Percentiles rank a stretch among this genome's conserved stretches.
Evolutionary conservation across 345 rosid species (phyloP).

Genomic region (Arabidopsis suecica): DNA sequence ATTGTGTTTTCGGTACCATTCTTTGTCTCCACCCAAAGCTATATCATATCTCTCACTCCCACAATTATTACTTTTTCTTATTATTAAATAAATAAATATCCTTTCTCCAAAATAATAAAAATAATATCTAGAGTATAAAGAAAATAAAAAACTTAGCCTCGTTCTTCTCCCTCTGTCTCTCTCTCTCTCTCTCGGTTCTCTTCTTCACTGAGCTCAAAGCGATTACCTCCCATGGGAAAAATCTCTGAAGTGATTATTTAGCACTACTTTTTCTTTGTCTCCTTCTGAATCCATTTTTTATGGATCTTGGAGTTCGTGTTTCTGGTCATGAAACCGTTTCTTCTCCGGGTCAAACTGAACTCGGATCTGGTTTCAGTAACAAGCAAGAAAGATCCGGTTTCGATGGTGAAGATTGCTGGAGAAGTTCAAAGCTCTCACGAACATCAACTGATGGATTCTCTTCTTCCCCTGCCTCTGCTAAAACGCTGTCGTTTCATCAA

Average conservation of each 20-base stretch:
- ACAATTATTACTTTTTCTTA: constrained; percentile 38
- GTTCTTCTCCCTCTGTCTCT: constrained; percentile 42
- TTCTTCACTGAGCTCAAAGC: constrained; percentile 45
- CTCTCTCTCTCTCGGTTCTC: constrained; percentile 15
- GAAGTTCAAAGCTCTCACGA: constrained; percentile 51
- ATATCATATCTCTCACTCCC: constrained; percentile 36
- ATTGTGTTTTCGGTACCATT: constrained; percentile 44
- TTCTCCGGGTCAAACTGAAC: constrained; percentile 44
- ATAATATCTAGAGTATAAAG: constrained; percentile 36
- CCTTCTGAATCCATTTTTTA: constrained; percentile 43
- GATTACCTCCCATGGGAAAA: constrained; percentile 49
- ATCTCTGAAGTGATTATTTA: constrained; percentile 47
- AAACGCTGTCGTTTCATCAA: constrained; percentile 58
- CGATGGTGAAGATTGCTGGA: constrained; percentile 54
- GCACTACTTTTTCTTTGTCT: constrained; percentile 28
- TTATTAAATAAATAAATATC: not conserved
- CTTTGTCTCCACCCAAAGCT: constrained; percentile 47
- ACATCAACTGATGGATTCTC: constrained; percentile 46
- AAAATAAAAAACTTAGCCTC: constrained; percentile 37
- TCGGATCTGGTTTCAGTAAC: constrained; percentile 53
- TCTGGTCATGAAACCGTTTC: constrained; percentile 53
- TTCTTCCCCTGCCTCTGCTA: constrained; percentile 29
- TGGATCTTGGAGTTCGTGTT: constrained; percentile 70
- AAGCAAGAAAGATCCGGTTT: constrained; percentile 58
- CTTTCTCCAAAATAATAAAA: not conserved